Conservation (phyloP, 129 eudicot genomes). For the Dittrichia graveolens region DNA sequence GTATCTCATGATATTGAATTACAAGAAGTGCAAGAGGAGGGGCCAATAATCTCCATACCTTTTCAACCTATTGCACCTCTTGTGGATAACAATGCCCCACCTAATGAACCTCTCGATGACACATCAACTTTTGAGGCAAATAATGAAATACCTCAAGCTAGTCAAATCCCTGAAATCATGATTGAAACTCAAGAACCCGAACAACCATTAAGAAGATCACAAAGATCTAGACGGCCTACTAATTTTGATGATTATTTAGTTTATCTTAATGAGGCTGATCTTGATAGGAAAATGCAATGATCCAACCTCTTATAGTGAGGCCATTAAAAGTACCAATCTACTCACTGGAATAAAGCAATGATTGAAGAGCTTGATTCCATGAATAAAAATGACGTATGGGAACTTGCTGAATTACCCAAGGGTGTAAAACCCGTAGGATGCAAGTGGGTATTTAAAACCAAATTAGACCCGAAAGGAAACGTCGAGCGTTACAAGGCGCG, state of each 20-base stretch:
- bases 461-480: not conserved
- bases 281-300: constrained; percentile 3
- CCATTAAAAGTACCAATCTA: not conserved
- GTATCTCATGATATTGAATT: not conserved
- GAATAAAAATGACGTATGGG: not conserved
- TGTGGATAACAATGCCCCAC: not conserved
- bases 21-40: not conserved
- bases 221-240: not conserved
- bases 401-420: not conserved
- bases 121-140: too few species aligned
- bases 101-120: too few species aligned
- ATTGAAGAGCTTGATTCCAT: not conserved
- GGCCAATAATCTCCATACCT: not conserved
- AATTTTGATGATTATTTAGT: not conserved
- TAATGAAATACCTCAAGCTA: too few species aligned
- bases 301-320: not conserved
- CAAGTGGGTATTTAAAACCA: not conserved
- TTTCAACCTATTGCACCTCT: not conserved
- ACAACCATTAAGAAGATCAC: not conserved
- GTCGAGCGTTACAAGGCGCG: not conserved
- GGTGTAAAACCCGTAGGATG: not conserved
- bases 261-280: not conserved
- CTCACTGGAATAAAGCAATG: not conserved
- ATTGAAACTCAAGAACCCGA: not conserved
- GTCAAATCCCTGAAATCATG: not conserved